A percentile compares a stretch with the other conserved stretches of the same genome.
Conservation (phyloP, 192 early-diverging fungal genomes). For the Cladochytrium replicatum region DNA sequence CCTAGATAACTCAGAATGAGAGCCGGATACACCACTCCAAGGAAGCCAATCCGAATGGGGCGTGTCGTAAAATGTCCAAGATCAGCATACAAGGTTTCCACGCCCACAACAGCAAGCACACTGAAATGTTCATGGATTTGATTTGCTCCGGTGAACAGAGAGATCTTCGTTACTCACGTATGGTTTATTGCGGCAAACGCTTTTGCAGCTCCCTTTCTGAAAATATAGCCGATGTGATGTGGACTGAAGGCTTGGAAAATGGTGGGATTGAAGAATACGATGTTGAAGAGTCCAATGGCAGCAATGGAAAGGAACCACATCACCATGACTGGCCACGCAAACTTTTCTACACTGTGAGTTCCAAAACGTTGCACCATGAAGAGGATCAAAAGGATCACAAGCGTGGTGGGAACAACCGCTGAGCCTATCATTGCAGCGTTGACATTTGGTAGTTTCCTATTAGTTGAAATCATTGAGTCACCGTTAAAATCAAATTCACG, state of each 20-base stretch:
- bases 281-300: constrained; percentile 39
- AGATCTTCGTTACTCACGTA: constrained; percentile 29
- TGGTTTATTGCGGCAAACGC: constrained; percentile 30
- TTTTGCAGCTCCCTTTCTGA: constrained; percentile 11
- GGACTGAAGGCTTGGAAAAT: constrained; percentile 35
- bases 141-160: no score
- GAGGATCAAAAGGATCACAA: constrained; percentile 29
- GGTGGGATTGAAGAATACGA: constrained; percentile 16
- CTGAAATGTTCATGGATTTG: no score
- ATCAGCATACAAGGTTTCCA: constrained; percentile 48
- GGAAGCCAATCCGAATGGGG: constrained; percentile 36
- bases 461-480: no score
- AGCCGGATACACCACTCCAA: constrained; percentile 34
- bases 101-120: constrained; percentile 41
- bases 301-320: constrained; percentile 38
- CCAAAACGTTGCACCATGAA: constrained; percentile 41
- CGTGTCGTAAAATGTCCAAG: constrained; percentile 41
- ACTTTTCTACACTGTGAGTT: constrained; percentile 23
- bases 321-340: constrained; percentile 35
- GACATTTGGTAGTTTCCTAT: no score
- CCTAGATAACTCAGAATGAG: constrained; percentile 38
- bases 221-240: constrained; percentile 23
- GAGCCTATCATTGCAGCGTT: no score
- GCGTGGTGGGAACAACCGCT: no score
- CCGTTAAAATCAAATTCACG: no score